phyloP scores from a whole-genome alignment of 768 basidiomycete species.

The Multifurca ochricompacta region DNA sequence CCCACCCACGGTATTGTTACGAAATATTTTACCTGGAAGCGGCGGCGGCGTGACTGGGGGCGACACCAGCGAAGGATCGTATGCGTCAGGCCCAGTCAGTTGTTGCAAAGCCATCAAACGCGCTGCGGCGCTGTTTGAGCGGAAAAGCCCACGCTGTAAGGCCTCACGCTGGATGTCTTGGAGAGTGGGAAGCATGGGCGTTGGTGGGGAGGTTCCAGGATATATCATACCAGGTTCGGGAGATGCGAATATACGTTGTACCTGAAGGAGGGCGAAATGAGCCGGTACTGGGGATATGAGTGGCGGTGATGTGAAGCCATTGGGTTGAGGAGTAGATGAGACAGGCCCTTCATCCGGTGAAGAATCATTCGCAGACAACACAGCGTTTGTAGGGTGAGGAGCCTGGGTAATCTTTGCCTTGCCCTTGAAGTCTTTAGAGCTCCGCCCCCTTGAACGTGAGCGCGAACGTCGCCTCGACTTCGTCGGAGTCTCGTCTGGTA shows the following conservation, averaged over 20 bases:
- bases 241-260: slow-evolving; percentile 24
- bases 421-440: slow-evolving; percentile 66
- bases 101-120: slow-evolving; percentile 77
- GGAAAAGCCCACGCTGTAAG: slow-evolving; percentile 50
- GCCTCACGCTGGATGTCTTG: slow-evolving; percentile 59
- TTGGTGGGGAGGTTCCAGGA: slow-evolving; percentile 58
- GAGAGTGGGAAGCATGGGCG: slow-evolving; percentile 64
- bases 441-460: slow-evolving; percentile 52
- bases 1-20: slow-evolving; percentile 79
- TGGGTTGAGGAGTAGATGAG: slow-evolving; percentile 24
- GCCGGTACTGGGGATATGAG: slow-evolving; percentile 50
- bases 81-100: slow-evolving; percentile 63
- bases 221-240: slow-evolving; percentile 52
- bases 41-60: slow-evolving; percentile 40
- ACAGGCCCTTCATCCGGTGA: slow-evolving; percentile 46
- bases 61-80: slow-evolving; percentile 48
- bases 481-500: slow-evolving; percentile 24
- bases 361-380: slow-evolving; percentile 51
- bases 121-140: slow-evolving; percentile 86
- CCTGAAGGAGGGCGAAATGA: slow-evolving; percentile 33
- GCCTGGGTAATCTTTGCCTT: slow-evolving; percentile 31
- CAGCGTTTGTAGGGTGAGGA: slow-evolving; percentile 37
- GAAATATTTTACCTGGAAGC: slow-evolving; percentile 34
- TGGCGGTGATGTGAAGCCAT: slow-evolving; percentile 26
- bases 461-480: slow-evolving; percentile 62